Evolutionary conservation across 306 rosid genomes (phyloP).

Genomic region (Rosa lucieae): DNA sequence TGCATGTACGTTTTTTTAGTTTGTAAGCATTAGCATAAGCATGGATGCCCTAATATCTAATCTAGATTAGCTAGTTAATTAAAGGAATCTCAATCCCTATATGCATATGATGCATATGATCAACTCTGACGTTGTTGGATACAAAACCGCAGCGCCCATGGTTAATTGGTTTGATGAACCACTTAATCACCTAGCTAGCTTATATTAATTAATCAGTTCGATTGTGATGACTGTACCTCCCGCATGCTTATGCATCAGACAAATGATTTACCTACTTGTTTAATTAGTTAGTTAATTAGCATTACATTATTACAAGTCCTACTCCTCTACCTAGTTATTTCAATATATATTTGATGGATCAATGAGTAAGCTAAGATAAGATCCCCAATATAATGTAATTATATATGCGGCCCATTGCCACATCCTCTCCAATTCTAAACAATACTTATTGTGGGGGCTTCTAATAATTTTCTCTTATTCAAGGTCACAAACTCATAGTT

Average conservation of each 20-base stretch:
- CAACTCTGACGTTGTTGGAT: not conserved
- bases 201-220: too few relatives aligned
- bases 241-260: not conserved
- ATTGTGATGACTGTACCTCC: not conserved
- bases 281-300: not conserved
- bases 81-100: not conserved
- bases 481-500: too few relatives aligned
- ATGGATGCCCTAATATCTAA: not conserved
- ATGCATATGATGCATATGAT: not conserved
- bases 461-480: too few relatives aligned
- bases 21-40: not conserved
- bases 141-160: not conserved
- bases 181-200: too few relatives aligned
- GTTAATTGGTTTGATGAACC: not conserved
- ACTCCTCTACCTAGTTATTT: not conserved
- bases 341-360: not conserved
- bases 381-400: not conserved
- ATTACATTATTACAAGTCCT: not conserved
- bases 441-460: too few relatives aligned
- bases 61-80: too few relatives aligned
- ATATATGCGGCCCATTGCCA: too few relatives aligned
- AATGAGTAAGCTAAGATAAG: not conserved
- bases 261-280: not conserved
- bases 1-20: not conserved
- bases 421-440: too few relatives aligned